Base-by-base conservation (phyloP, 805 yeast genomes). In the Candida anglica region DNA sequence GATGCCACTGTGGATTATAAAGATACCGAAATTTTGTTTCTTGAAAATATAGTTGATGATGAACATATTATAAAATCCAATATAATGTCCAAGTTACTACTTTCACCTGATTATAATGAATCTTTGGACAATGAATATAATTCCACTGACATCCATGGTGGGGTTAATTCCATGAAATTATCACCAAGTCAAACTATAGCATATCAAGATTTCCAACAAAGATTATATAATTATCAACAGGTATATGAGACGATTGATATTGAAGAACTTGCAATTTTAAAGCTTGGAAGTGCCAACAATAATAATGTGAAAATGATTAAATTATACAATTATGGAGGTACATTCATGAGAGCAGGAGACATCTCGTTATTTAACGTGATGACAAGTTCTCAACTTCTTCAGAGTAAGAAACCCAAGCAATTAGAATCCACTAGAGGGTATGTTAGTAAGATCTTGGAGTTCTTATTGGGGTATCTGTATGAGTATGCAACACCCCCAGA, bases 161-260 rank as follows among this genome's bases (percentile, higher is more conserved):
- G 34, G 3, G 6, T 9, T 11, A 18, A 7, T 8, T 11, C 10
- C 20, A 19, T 29, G 26, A 6, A 9, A 7, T 16, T 32, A n/a
- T 17, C n/a, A 13, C 16, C 16, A 13, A 17, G 11, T 8, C 34
- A 32, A 16, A 24, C 7, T 4, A 29, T 24, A 16, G 34, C 29
- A 4, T 32, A 32, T 22, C 10, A 24, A 11, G 34, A 32, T 18
- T 32, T 32, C 52, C 71, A 77, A 34, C 77, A 76, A 37, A 71
- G 96, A 33, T 66, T 87, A 37, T 56, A 64, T 23, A 87, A 87
- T 50, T 87, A 87, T 54, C 86, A 85, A 50, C 72, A 68, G 52
- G 94, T 86, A 2, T 87, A 87, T 56, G 85, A 88, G 54, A 81
- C 95, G 2, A 78, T 87, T 19, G 89, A 80, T 39, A 88, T 81